A percentile compares a stretch with the other conserved stretches of the same genome.
phyloP scores from a whole-genome alignment of 257 asterid genomes.

The Solanum medicagineum region DNA sequence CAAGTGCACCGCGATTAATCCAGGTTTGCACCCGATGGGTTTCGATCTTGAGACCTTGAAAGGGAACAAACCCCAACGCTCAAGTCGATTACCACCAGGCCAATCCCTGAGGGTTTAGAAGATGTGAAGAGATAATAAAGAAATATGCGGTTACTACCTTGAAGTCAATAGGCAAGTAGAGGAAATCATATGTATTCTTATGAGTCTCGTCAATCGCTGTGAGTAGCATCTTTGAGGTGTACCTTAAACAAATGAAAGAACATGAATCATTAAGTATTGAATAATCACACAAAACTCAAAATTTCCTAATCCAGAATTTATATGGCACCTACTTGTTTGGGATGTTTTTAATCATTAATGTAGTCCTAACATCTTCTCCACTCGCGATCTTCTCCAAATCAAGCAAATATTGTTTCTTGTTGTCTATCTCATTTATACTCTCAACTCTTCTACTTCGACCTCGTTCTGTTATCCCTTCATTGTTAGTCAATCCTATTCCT shows the following conservation, averaged over 20 bases:
- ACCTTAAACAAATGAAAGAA: slow-evolving; percentile 31
- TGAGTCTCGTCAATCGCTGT: slow-evolving; percentile 86
- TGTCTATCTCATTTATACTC: slow-evolving; percentile 53
- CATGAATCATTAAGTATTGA: neutral
- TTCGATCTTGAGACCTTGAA: too few relatives aligned
- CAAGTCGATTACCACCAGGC: too few relatives aligned
- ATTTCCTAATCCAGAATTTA: neutral
- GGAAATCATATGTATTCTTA: slow-evolving; percentile 85
- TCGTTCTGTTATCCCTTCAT: slow-evolving; percentile 48
- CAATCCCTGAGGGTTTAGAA: neutral
- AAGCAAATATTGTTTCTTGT: slow-evolving; percentile 77
- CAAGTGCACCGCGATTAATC: too few relatives aligned
- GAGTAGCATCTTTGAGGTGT: slow-evolving; percentile 93
- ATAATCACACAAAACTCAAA: neutral
- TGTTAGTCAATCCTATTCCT: slow-evolving; percentile 32
- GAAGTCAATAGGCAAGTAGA: slow-evolving; percentile 90
- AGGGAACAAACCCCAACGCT: too few relatives aligned
- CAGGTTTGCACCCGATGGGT: too few relatives aligned
- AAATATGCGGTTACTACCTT: slow-evolving; percentile 40
- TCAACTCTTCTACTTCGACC: slow-evolving; percentile 66
- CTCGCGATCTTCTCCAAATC: slow-evolving; percentile 69
- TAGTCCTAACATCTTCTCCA: slow-evolving; percentile 84
- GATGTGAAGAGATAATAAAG: neutral
- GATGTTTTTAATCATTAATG: slow-evolving; percentile 90
- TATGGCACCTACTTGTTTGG: slow-evolving; percentile 75